phyloP scores from a whole-genome alignment of 1,284 basidiomycete genomes.

The Moesziomyces aphidis region DNA sequence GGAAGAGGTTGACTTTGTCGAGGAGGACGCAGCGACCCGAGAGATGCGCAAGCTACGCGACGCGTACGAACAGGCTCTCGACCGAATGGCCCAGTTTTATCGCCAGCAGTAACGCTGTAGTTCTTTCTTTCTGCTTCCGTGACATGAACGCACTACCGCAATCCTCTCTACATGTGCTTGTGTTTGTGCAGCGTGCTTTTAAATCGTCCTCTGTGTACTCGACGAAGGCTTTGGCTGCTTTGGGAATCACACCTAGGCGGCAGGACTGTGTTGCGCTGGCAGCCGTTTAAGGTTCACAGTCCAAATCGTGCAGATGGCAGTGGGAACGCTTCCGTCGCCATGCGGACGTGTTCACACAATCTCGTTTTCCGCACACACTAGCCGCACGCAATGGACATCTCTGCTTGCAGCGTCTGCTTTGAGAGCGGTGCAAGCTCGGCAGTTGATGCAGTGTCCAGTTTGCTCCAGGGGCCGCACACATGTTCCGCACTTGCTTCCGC shows the following conservation, averaged over 20 bases:
- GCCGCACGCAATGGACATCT: background rate
- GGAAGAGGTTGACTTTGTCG: slow-evolving; percentile 22
- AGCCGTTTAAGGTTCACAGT: background rate
- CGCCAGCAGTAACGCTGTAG: slow-evolving; percentile 21
- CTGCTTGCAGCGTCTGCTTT: background rate
- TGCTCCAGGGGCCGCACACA: background rate
- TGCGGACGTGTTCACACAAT: background rate
- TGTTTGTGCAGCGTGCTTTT: too few relatives aligned
- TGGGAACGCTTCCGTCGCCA: background rate
- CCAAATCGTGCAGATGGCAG: background rate
- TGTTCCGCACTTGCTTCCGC: background rate
- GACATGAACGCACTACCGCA: too few relatives aligned
- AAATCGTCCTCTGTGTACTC: too few relatives aligned
- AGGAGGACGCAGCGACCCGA: slow-evolving; percentile 26
- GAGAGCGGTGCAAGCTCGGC: background rate
- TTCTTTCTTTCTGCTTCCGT: too few relatives aligned
- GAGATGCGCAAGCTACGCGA: slow-evolving; percentile 29
- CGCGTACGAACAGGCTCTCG: slow-evolving; percentile 50
- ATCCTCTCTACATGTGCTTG: background rate
- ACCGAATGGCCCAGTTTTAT: slow-evolving; percentile 47
- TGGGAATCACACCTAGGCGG: background rate
- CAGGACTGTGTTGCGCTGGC: background rate
- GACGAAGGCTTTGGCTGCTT: background rate
- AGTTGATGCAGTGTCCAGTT: background rate
- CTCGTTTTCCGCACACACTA: background rate